These are phyloP conservation scores for Solanum commersonii DNA, from an alignment of 257 asterid species.

Conservation along the genomic window DNA sequence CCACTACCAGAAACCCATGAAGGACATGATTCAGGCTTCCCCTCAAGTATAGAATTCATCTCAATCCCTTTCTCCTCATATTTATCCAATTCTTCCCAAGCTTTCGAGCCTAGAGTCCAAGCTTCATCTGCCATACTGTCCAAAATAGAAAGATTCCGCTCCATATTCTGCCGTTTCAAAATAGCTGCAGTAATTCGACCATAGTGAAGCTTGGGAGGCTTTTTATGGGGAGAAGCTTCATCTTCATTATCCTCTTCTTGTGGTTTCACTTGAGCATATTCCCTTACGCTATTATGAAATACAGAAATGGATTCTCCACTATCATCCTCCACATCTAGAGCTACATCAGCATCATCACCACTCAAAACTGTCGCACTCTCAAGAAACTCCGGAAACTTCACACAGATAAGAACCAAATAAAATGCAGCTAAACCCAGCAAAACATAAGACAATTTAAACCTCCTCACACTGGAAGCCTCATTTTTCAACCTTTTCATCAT, in stretches of 20 bases:
- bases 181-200: constrained; percentile 71
- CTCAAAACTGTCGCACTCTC: constrained; percentile 49
- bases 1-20: constrained; percentile 71
- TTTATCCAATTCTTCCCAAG: constrained; percentile 81
- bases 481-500: constrained; percentile 65
- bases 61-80: constrained; percentile 46
- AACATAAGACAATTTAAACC: constrained; percentile 55
- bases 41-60: constrained; percentile 68
- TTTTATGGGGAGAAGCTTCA: not conserved
- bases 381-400: constrained; percentile 58
- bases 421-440: constrained; percentile 57
- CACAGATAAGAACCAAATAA: constrained; percentile 55
- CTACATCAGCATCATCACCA: constrained; percentile 18
- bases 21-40: constrained; percentile 92
- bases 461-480: constrained; percentile 53
- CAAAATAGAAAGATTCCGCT: constrained; percentile 37
- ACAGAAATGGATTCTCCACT: constrained; percentile 16
- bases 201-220: constrained; percentile 40
- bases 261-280: constrained; percentile 22
- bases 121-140: constrained; percentile 93
- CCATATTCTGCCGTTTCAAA: constrained; percentile 36
- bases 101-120: constrained; percentile 74
- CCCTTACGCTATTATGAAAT: constrained; percentile 33
- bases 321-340: constrained; percentile 31
- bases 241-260: constrained; percentile 16